These are phyloP conservation scores for Mrakia gelida DNA, from an alignment of 768 basidiomycete genomes.

Conservation along the genomic window DNA sequence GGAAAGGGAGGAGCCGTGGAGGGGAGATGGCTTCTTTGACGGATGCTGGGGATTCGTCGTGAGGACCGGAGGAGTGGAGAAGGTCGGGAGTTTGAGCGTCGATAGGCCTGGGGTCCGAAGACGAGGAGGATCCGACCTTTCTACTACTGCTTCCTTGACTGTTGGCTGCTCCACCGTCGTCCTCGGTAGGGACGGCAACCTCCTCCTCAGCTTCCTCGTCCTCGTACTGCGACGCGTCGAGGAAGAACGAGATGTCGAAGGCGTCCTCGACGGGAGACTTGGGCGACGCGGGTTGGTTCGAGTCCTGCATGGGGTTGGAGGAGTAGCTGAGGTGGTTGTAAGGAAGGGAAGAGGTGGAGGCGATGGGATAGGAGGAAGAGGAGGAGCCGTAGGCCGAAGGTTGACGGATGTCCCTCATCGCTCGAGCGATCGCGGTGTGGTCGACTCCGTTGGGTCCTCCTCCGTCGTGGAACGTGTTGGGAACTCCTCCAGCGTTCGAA, in stretches of 20 bases:
- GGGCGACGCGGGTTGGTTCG: neutral
- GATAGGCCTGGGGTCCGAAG: neutral
- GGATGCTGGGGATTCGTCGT: slow-evolving; percentile 27
- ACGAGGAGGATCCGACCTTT: neutral
- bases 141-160: neutral
- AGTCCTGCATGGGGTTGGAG: neutral
- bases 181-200: neutral
- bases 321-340: slow-evolving; percentile 3
- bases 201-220: slow-evolving; percentile 20
- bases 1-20: neutral
- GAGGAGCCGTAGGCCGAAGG: neutral
- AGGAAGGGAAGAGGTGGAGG: slow-evolving; percentile 4
- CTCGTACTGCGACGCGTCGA: slow-evolving; percentile 26
- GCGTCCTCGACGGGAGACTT: slow-evolving; percentile 11
- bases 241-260: slow-evolving; percentile 33
- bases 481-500: neutral
- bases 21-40: slow-evolving; percentile 29
- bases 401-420: slow-evolving; percentile 18
- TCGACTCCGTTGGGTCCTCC: slow-evolving; percentile 5
- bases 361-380: neutral
- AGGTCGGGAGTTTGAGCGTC: slow-evolving; percentile 31
- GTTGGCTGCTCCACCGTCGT: neutral
- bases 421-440: slow-evolving; percentile 15
- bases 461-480: neutral
- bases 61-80: slow-evolving; percentile 15